Evolutionary conservation across 495 filamentous ascomycete species (phyloP).

Genomic region (Penicillium tannophilum): DNA sequence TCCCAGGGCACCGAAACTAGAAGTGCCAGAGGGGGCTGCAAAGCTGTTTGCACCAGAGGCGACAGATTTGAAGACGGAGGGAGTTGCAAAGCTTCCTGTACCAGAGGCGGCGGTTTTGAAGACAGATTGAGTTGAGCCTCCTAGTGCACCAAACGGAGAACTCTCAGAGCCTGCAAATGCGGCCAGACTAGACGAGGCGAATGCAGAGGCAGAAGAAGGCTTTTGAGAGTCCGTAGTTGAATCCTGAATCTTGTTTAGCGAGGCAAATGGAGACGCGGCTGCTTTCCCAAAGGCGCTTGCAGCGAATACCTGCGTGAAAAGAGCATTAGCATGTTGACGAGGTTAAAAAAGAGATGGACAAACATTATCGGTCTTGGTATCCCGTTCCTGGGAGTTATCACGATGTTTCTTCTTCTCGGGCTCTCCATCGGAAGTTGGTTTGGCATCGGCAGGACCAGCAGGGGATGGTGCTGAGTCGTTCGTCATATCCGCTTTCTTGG

Average conservation of each 20-base stretch:
- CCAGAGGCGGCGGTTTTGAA: slow-evolving; percentile 34
- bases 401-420: slow-evolving; percentile 51
- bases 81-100: slow-evolving; percentile 17
- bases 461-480: slow-evolving; percentile 2
- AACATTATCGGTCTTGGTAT: slow-evolving; percentile 20
- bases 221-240: slow-evolving; percentile 17
- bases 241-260: slow-evolving; percentile 33
- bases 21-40: slow-evolving; percentile 10
- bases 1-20: slow-evolving; percentile 44
- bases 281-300: slow-evolving; percentile 56
- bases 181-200: slow-evolving; percentile 54
- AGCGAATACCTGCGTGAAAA: slow-evolving; percentile 38
- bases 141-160: slow-evolving; percentile 59
- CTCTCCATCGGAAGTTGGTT: slow-evolving; percentile 30
- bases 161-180: slow-evolving; percentile 54
- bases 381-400: slow-evolving; percentile 44
- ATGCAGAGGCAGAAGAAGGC: slow-evolving; percentile 49
- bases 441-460: slow-evolving; percentile 8
- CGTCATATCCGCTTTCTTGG: slow-evolving; percentile 20
- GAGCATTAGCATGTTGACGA: background rate
- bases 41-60: slow-evolving; percentile 15
- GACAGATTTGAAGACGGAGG: slow-evolving; percentile 44
- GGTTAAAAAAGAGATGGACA: background rate
- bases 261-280: slow-evolving; percentile 54
- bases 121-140: slow-evolving; percentile 40